Conservation (phyloP, 1,139 yeast species). For the Candida sanyaensis region DNA sequence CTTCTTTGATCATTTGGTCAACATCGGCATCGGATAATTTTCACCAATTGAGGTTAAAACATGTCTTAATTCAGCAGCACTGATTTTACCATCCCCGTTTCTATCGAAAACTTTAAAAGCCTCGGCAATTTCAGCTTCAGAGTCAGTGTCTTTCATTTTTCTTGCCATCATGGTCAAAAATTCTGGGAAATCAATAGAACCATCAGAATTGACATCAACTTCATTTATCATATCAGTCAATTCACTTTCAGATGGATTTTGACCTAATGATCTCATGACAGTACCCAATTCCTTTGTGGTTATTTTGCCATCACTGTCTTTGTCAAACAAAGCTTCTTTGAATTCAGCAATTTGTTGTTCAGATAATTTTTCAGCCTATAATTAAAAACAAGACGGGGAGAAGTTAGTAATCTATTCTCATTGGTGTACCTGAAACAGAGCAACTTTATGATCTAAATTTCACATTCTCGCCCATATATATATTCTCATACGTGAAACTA, state of each 20-base stretch:
- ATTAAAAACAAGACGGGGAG: background rate
- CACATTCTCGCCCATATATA: no score
- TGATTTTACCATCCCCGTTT: conserved; percentile 95
- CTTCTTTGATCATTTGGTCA: conserved; percentile 95
- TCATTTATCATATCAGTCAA: conserved; percentile 96
- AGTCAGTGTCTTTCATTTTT: conserved; percentile 93
- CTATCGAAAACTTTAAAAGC: conserved; percentile 94
- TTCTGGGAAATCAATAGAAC: conserved; percentile 90
- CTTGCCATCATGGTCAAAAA: conserved; percentile 88
- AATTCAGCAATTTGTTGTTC: conserved; percentile 97
- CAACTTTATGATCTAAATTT: background rate
- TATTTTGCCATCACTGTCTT: conserved; percentile 94
- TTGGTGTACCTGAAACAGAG: background rate
- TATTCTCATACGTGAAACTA: no score
- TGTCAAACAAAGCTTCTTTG: conserved; percentile 95
- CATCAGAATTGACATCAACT: conserved; percentile 93
- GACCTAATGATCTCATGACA: conserved; percentile 97
- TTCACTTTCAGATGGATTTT: conserved; percentile 95
- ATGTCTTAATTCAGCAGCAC: conserved; percentile 94
- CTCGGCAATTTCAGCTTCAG: conserved; percentile 95
- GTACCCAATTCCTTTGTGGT: conserved; percentile 96
- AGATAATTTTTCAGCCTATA: conserved; percentile 79
- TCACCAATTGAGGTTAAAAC: conserved; percentile 97
- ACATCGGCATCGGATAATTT: conserved; percentile 92
- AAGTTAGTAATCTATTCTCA: background rate